Base-by-base conservation (phyloP, 306 rosid genomes). In the Cucurbita ficifolia region DNA sequence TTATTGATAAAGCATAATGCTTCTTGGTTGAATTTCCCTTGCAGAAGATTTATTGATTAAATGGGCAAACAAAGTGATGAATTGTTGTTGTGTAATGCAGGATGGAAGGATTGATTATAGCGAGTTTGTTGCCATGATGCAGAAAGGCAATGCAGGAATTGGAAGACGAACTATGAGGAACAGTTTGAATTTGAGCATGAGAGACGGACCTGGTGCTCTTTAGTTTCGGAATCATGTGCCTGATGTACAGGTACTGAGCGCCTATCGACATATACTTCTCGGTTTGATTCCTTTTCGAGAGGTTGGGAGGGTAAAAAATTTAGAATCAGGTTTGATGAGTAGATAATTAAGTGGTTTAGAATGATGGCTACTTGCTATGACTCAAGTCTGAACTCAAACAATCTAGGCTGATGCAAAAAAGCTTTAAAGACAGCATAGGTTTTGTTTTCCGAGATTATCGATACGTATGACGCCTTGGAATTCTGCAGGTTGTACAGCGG, bases 91-190 rank as follows among this genome's bases (percentile, higher is more conserved):
- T 49, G 45, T 70, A 10, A 45, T 74, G 49, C 78, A 88, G 92
- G 92, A 88, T 73, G 92, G 92, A 82, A 82, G 87, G 81, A 88
- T 88, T 35, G 92, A 88, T 78, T 88, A 88, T 79, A 82, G 92
- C 74, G 92, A 88, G 83, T 88, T 88, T 75, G 85, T 84, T 80
- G 92, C 92, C 58, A 88, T 88, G 92, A 88, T 88, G 92, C 92
- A 82, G 86, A 87, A 87, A 78, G 92, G 90, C 61, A 88, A 86
- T 61, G 79, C 84, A 77, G 92, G 90, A 81, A 78, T 90, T 77
- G 97, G 94, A 74, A 83, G 88, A 81, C 86, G 96, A 89, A 90
- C 76, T 83, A 69, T 77, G 69, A 69, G 75, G 74, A 81, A 77
- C 80, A 49, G 68, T 49, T 82, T 82, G 72, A 59, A 49, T 77